Conservation (phyloP, 2,329 filamentous ascomycete genomes). For the Colletotrichum tofieldiae region DNA sequence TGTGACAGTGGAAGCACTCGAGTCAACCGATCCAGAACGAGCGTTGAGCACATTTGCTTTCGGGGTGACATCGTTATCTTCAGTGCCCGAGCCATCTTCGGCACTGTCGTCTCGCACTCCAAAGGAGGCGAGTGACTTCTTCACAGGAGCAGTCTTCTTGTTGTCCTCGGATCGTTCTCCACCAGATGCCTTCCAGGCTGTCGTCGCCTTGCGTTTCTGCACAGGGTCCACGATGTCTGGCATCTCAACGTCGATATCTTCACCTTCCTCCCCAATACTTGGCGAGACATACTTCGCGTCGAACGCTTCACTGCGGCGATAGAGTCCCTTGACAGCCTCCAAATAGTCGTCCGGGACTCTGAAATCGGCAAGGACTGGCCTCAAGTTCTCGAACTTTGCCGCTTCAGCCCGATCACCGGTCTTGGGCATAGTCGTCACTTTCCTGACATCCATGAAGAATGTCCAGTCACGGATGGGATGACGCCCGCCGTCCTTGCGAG, state of each 20-base stretch:
- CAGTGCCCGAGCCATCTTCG: background rate
- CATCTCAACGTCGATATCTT: background rate
- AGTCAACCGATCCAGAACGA: background rate
- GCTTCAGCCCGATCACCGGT: constrained; percentile 14
- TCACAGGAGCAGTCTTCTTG: background rate
- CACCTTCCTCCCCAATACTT: background rate
- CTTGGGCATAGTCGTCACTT: constrained; percentile 47
- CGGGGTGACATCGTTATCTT: constrained; percentile 6
- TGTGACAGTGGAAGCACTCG: background rate
- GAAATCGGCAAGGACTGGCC: constrained; percentile 11
- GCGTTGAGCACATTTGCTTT: background rate
- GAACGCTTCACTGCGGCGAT: constrained; percentile 19
- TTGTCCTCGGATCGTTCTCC: background rate
- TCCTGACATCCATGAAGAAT: constrained; percentile 53
- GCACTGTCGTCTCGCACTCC: background rate
- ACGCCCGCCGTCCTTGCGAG: constrained; percentile 15
- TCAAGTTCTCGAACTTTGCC: constrained; percentile 48
- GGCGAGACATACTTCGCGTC: constrained; percentile 17
- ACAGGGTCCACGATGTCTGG: background rate
- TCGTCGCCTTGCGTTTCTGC: no score
- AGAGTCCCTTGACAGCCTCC: constrained; percentile 2
- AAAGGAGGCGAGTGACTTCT: background rate
- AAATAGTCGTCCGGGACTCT: background rate
- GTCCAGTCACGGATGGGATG: constrained; percentile 51
- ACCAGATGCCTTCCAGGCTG: background rate